Evolutionary conservation across 2,329 filamentous ascomycete species (phyloP).

Genomic region (Alternaria panax): DNA sequence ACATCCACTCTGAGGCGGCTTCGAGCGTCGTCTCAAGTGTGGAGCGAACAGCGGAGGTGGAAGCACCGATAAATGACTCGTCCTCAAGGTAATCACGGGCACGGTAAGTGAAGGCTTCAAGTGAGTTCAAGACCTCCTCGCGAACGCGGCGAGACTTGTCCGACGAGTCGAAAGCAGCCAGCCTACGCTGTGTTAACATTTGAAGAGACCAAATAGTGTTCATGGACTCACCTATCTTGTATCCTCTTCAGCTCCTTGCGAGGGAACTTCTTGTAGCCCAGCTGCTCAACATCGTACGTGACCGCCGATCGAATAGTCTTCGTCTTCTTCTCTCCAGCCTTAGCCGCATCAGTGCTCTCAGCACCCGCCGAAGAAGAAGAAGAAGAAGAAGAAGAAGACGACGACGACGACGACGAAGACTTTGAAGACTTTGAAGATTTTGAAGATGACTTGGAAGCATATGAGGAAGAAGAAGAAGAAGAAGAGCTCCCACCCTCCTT

Average conservation of each 20-base stretch:
- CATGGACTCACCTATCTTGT: constrained; percentile 61
- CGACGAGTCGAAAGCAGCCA: constrained; percentile 84
- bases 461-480: constrained; percentile 55
- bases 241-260: constrained; percentile 66
- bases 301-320: constrained; percentile 62
- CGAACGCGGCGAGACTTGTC: constrained; percentile 78
- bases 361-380: constrained; percentile 54
- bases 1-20: constrained; percentile 86
- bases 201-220: background rate
- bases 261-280: constrained; percentile 64
- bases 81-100: constrained; percentile 82
- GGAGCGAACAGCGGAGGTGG: constrained; percentile 72
- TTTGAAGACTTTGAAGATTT: no score
- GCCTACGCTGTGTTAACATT: constrained; percentile 55
- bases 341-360: constrained; percentile 59
- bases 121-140: constrained; percentile 87
- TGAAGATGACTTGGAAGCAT: constrained; percentile 52
- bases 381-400: no score
- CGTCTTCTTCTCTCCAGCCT: constrained; percentile 57
- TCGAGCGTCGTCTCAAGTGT: constrained; percentile 72
- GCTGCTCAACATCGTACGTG: constrained; percentile 53
- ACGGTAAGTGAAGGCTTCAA: constrained; percentile 94
- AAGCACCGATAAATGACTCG: constrained; percentile 74
- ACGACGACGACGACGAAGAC: no score
- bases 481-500: constrained; percentile 59